Conservation (phyloP, 345 rosid species). For the Populus deltoides region DNA sequence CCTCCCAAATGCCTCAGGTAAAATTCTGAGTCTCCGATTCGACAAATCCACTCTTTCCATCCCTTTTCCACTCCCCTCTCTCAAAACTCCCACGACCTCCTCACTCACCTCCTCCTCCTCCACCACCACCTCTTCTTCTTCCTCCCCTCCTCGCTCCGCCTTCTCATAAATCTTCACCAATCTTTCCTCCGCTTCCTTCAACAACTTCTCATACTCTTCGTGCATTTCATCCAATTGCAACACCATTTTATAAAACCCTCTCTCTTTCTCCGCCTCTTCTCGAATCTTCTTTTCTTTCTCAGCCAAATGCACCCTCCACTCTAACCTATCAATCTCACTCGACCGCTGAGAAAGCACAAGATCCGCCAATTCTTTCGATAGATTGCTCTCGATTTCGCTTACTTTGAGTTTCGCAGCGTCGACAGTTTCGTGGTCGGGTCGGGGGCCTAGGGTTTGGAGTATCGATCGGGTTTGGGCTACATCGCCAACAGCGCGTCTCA, state of each 20-base stretch:
- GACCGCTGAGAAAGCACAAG: constrained; percentile 66
- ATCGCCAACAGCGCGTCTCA: constrained; percentile 67
- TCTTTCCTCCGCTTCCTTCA: constrained; percentile 76
- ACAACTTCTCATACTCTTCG: constrained; percentile 61
- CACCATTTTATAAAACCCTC: constrained; percentile 40
- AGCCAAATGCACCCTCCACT: constrained; percentile 52
- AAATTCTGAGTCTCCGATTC: constrained; percentile 43
- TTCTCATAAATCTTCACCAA: constrained; percentile 66
- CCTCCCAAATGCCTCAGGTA: constrained; percentile 86
- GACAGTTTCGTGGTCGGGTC: constrained; percentile 89
- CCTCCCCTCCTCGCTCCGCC: constrained; percentile 30
- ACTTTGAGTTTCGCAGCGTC: constrained; percentile 66
- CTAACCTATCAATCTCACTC: constrained; percentile 41
- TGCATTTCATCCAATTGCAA: constrained; percentile 81
- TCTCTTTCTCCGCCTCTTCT: constrained; percentile 56
- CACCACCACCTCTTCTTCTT: constrained; percentile 21
- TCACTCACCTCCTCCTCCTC: constrained; percentile 36
- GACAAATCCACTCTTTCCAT: constrained; percentile 75
- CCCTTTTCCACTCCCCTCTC: constrained; percentile 47
- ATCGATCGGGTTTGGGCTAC: constrained; percentile 80
- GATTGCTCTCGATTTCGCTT: constrained; percentile 48
- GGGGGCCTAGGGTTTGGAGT: constrained; percentile 76
- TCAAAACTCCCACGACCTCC: constrained; percentile 62
- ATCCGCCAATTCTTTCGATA: constrained; percentile 70
- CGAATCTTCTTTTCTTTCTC: constrained; percentile 63